Evolutionary conservation across 371 early-diverging fungal genomes (phyloP).

Genomic region (Batrachochytrium dendrobatidis): DNA sequence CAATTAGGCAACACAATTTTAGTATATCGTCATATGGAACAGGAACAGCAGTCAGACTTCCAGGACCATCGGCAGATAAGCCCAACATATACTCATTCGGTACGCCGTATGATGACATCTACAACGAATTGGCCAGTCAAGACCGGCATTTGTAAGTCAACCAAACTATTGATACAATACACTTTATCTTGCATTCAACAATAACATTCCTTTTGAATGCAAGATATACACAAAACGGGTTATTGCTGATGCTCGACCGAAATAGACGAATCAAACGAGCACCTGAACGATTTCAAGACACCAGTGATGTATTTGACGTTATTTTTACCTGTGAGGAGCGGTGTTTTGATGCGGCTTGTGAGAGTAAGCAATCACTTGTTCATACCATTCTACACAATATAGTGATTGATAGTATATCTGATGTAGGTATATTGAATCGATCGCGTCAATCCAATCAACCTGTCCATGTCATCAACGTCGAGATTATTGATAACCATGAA

Average conservation of each 20-base stretch:
- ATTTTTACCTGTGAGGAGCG: constrained; percentile 96
- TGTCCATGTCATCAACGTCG: constrained; percentile 92
- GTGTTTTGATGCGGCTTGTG: constrained; percentile 88
- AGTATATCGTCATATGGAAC: constrained; percentile 56
- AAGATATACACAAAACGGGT: constrained; percentile 81
- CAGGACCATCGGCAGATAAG: constrained; percentile 77
- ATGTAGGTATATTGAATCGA: constrained; percentile 61
- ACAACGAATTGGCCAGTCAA: constrained; percentile 69
- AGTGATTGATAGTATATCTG: not conserved
- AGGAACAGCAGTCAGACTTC: constrained; percentile 83
- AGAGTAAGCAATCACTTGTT: constrained; percentile 51
- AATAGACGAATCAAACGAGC: constrained; percentile 85
- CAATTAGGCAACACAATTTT: constrained; percentile 17
- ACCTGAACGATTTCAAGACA: constrained; percentile 84
- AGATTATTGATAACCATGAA: constrained; percentile 89
- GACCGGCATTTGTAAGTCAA: constrained; percentile 60
- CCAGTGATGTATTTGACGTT: constrained; percentile 72
- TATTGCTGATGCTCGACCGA: constrained; percentile 85
- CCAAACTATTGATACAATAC: not conserved
- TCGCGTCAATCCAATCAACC: constrained; percentile 60
- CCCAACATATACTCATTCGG: constrained; percentile 92
- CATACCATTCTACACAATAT: not conserved
- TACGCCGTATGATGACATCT: constrained; percentile 84
- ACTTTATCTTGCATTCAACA: too few relatives aligned
- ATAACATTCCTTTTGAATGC: too few relatives aligned